A percentile compares a stretch with the other conserved stretches of the same genome.
These are phyloP conservation scores for Trichoderma citrinoviride DNA, from an alignment of 2,329 filamentous ascomycete genomes.

Conservation along the genomic window DNA sequence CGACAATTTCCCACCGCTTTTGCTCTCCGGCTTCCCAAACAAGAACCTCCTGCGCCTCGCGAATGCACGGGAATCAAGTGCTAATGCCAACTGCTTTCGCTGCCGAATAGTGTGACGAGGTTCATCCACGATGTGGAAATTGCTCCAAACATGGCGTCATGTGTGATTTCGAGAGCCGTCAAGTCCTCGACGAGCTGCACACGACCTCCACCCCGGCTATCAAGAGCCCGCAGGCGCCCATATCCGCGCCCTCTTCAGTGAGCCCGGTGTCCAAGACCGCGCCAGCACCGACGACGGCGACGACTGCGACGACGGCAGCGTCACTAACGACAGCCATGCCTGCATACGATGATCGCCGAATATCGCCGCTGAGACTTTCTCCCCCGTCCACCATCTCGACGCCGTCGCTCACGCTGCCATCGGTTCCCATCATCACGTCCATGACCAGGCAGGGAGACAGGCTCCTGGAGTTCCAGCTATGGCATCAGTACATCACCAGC, in stretches of 20 bases:
- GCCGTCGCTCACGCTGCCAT: constrained; percentile 25
- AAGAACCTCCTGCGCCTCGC: background rate
- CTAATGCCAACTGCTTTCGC: background rate
- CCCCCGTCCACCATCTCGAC: constrained; percentile 17
- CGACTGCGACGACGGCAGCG: constrained; percentile 20
- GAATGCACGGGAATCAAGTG: background rate
- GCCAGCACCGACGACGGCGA: constrained; percentile 24
- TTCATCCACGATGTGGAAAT: constrained; percentile 63
- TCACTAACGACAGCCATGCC: background rate
- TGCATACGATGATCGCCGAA: constrained; percentile 9
- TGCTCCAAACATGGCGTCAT: constrained; percentile 64
- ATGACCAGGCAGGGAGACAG: constrained; percentile 43
- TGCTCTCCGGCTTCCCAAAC: background rate
- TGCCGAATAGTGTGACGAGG: constrained; percentile 58
- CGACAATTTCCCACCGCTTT: background rate
- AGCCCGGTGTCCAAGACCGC: constrained; percentile 26
- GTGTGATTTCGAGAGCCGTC: constrained; percentile 61
- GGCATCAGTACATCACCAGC: constrained; percentile 62
- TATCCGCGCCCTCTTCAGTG: constrained; percentile 18
- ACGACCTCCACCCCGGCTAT: constrained; percentile 37
- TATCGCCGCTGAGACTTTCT: constrained; percentile 12
- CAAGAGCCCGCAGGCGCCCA: constrained; percentile 20
- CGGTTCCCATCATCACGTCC: constrained; percentile 29
- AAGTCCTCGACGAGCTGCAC: constrained; percentile 45
- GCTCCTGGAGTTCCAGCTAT: constrained; percentile 59